Percentiles rank a stretch among this genome's conserved stretches.
Conservation (phyloP, 1,139 yeast species). For the Candida neerlandica region DNA sequence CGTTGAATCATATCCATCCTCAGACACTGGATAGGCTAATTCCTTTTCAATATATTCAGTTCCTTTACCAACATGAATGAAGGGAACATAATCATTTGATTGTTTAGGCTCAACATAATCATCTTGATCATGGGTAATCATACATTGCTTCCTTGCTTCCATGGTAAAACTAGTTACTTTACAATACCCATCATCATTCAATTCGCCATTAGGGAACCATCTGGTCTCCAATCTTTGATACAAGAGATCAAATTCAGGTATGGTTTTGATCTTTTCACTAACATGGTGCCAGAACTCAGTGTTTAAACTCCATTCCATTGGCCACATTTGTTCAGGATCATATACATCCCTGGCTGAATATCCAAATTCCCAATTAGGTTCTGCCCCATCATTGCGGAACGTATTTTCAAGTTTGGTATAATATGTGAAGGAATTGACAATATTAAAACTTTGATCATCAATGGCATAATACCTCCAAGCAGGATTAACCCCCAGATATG, state of each 20-base stretch:
- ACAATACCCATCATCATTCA: conserved; percentile 23
- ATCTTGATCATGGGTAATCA: conserved; percentile 29
- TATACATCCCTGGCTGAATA: conserved; percentile 32
- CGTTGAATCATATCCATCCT: conserved; percentile 3
- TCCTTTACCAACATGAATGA: conserved; percentile 19
- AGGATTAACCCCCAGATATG: conserved; percentile 32
- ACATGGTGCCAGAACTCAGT: conserved; percentile 32
- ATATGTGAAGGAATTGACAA: conserved; percentile 33
- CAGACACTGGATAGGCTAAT: conserved; percentile 5
- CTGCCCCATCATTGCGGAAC: conserved; percentile 30
- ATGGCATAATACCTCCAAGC: conserved; percentile 37
- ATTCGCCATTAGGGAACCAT: conserved; percentile 6
- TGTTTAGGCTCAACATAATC: conserved; percentile 22
- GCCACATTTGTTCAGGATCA: conserved; percentile 32
- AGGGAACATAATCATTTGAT: conserved; percentile 21
- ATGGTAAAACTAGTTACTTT: conserved; percentile 28
- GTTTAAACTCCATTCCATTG: conserved; percentile 26
- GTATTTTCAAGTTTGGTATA: conserved; percentile 31
- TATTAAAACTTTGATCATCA: conserved; percentile 30
- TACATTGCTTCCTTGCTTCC: conserved; percentile 24
- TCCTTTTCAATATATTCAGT: conserved; percentile 19
- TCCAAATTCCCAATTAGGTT: conserved; percentile 33
- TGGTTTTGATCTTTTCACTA: conserved; percentile 17
- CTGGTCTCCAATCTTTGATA: conserved; percentile 20
- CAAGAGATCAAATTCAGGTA: conserved; percentile 18